Conservation (phyloP, 2,329 filamentous ascomycete species). For the Amauroascus verrucosus region DNA sequence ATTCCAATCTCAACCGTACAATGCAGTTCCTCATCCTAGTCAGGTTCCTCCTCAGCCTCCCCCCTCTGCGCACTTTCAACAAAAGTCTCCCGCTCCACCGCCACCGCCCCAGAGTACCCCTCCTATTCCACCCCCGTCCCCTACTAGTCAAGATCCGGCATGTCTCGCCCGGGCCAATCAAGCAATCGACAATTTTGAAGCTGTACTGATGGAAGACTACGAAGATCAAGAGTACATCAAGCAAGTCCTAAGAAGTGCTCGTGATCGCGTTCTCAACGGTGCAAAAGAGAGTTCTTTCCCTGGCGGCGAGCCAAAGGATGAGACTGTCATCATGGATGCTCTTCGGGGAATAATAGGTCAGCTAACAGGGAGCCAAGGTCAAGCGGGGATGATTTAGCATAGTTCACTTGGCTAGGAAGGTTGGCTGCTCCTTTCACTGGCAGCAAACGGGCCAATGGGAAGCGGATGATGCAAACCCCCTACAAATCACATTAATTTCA, state of each 20-base stretch:
- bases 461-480: background rate
- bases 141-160: conserved; percentile 23
- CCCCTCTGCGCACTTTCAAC: background rate
- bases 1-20: conserved; percentile 10
- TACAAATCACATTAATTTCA: background rate
- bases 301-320: conserved; percentile 36
- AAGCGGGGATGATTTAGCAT: conserved; percentile 5
- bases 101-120: conserved; percentile 19
- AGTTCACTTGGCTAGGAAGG: too few relatives aligned
- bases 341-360: conserved; percentile 33
- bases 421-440: too few relatives aligned
- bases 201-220: conserved; percentile 37
- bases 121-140: conserved; percentile 9
- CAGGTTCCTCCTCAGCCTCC: conserved; percentile 4
- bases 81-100: conserved; percentile 18
- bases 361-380: conserved; percentile 24
- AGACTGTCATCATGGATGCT: conserved; percentile 35
- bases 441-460: background rate
- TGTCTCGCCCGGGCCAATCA: conserved; percentile 36
- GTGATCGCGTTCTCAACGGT: conserved; percentile 32
- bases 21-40: conserved; percentile 4
- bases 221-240: conserved; percentile 39
- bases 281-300: conserved; percentile 35
- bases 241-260: conserved; percentile 35
- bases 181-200: conserved; percentile 37